phyloP scores from a whole-genome alignment of 2,329 filamentous ascomycete species.

The Thyridium curvatum region DNA sequence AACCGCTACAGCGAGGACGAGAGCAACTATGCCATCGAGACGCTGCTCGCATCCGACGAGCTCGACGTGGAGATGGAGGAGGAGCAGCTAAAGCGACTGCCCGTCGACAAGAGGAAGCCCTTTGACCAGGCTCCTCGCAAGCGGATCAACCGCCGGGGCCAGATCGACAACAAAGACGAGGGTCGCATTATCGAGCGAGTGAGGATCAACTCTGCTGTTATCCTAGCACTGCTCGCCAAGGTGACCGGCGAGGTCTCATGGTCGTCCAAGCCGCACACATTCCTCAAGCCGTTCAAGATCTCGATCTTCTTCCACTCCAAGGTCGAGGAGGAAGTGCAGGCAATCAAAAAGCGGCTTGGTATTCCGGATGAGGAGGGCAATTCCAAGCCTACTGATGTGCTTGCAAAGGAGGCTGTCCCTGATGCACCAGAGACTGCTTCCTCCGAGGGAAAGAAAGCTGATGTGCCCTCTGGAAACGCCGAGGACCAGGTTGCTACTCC shows the following conservation, averaged over 20 bases:
- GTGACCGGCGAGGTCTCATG: constrained; percentile 1
- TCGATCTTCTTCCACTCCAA: constrained; percentile 28
- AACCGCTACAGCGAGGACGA: background rate
- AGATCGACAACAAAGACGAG: no score
- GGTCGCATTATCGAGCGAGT: constrained; percentile 1
- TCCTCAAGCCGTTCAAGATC: constrained; percentile 2
- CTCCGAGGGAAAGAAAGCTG: no score
- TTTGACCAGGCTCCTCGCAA: background rate
- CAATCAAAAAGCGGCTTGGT: no score
- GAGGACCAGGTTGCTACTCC: no score
- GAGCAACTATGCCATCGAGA: background rate
- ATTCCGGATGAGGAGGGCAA: no score
- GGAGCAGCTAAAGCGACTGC: constrained; percentile 1
- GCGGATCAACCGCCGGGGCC: background rate
- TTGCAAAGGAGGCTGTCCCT: no score
- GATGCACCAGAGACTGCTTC: no score
- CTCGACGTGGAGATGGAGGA: background rate
- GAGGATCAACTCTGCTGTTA: constrained; percentile 2
- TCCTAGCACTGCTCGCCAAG: constrained; percentile 1
- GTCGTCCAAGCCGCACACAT: constrained; percentile 1
- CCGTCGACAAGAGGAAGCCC: background rate
- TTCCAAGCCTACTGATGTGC: no score
- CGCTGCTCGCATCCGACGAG: background rate
- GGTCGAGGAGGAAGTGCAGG: constrained; percentile 22
- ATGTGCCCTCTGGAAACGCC: no score